Base-by-base conservation (phyloP, 257 asterid species). In the Ophiorrhiza pumila region DNA sequence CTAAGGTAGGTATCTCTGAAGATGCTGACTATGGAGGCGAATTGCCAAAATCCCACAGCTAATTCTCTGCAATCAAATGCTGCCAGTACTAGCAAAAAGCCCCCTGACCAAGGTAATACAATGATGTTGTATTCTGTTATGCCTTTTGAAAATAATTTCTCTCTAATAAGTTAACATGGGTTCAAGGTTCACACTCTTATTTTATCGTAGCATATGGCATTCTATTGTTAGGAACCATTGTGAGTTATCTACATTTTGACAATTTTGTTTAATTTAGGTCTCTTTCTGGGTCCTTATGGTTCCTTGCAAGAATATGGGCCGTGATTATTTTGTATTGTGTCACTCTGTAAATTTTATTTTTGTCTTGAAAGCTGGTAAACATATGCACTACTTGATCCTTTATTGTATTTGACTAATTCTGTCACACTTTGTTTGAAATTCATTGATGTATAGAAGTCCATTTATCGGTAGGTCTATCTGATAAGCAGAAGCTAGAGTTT, bases 21-120 rank as follows among this genome's bases (percentile, higher is more conserved):
- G 88, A 86, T 93, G 96, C 85, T 86, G 53, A 77, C 94, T 7
- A 84, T 93, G 90, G 97, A 93, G 87, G 80, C 85, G n/a, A 89
- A 87, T 77, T 87, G 90, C 55, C 91, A 85, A 77, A 80, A 81
- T 52, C 90, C 89, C 61, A 72, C 81, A 80, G 73, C 84, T 27
- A 86, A 82, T 80, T 45, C 91, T 71, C 72, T 77, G 71, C 90
- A 79, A 78, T 1, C 87, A 67, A 83, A 74, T 80, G 80, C 78
- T 77, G 84, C 88, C 71, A 83, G 74, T 84, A 79, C 76, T 74
- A 84, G 84, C 81, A 80, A 79, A 80, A 86, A 80, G 70, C 84
- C 88, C 63, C 86, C 79, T 6, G 42, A 46, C 20, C 52, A 46
- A 15, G 52, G 52, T 46, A 46, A 46, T 46, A 46, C 52, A 11